These are phyloP conservation scores for Mycena albidolilacea DNA, from an alignment of 768 basidiomycete genomes.

Conservation along the genomic window DNA sequence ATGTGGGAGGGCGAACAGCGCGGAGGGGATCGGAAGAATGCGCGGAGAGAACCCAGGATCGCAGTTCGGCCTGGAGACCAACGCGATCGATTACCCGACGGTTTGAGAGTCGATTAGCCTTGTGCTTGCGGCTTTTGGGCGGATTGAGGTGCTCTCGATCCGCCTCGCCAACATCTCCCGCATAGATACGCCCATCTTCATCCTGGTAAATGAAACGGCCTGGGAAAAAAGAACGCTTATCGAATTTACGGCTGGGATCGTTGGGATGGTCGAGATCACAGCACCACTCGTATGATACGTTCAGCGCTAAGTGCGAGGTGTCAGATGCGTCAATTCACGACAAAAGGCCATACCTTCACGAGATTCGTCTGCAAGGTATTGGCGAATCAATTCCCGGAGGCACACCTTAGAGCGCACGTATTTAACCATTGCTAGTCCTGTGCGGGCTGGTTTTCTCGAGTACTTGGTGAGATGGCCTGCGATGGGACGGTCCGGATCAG, in stretches of 20 bases:
- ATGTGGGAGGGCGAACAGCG: no score
- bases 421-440: no score
- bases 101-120: no score
- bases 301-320: background rate
- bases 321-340: background rate
- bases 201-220: conserved; percentile 10
- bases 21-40: no score
- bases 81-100: no score
- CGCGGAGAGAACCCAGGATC: no score
- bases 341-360: background rate
- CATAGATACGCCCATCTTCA: background rate
- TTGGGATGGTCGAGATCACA: conserved; percentile 4
- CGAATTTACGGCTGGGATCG: background rate
- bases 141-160: no score
- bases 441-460: conserved; percentile 25
- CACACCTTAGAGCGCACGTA: conserved; percentile 21
- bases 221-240: conserved; percentile 11
- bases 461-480: no score
- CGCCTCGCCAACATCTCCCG: no score
- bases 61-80: no score
- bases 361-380: conserved; percentile 11
- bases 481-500: no score
- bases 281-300: conserved; percentile 10
- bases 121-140: no score
- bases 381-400: conserved; percentile 2